Evolutionary conservation across 768 basidiomycete species (phyloP).

Genomic region (Mycena floridula): DNA sequence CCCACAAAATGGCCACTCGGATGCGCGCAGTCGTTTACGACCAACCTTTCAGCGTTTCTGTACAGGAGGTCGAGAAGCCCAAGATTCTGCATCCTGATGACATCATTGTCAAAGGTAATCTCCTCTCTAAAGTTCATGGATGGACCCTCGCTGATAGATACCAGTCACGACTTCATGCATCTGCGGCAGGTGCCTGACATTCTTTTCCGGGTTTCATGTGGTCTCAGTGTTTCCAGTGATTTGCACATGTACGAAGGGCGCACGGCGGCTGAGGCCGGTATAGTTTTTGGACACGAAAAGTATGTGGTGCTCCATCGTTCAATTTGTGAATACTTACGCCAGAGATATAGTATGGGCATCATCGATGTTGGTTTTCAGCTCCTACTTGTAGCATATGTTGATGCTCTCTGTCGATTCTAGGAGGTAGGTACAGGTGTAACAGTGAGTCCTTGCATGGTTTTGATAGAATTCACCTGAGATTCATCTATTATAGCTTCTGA

Average conservation of each 20-base stretch:
- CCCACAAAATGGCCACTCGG: slow-evolving; percentile 14
- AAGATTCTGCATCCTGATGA: slow-evolving; percentile 46
- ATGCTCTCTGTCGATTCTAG: slow-evolving; percentile 24
- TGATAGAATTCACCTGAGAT: neutral
- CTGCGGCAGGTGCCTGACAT: slow-evolving; percentile 35
- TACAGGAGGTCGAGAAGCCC: slow-evolving; percentile 41
- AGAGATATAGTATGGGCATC: too few relatives aligned
- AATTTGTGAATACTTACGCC: too few relatives aligned
- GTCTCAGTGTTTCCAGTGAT: slow-evolving; percentile 31
- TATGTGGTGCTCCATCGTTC: slow-evolving; percentile 19
- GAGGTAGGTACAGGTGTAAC: slow-evolving; percentile 40
- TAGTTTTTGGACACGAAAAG: slow-evolving; percentile 53
- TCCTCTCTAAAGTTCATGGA: too few relatives aligned
- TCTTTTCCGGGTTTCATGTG: neutral
- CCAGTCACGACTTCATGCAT: slow-evolving; percentile 46
- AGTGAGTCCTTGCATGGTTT: slow-evolving; percentile 16
- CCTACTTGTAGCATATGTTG: slow-evolving; percentile 32
- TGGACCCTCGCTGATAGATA: too few relatives aligned
- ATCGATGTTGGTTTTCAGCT: too few relatives aligned
- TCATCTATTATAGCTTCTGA: slow-evolving; percentile 29
- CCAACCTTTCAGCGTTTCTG: slow-evolving; percentile 38
- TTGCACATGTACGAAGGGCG: slow-evolving; percentile 55
- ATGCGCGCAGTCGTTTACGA: slow-evolving; percentile 56
- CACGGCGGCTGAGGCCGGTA: slow-evolving; percentile 41
- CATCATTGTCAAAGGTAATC: slow-evolving; percentile 41